Evolutionary conservation across 495 filamentous ascomycete species (phyloP), one percentile per base, ranked within the genome.

Genomic region (Podospora bellae-mahoneyi): DNA sequence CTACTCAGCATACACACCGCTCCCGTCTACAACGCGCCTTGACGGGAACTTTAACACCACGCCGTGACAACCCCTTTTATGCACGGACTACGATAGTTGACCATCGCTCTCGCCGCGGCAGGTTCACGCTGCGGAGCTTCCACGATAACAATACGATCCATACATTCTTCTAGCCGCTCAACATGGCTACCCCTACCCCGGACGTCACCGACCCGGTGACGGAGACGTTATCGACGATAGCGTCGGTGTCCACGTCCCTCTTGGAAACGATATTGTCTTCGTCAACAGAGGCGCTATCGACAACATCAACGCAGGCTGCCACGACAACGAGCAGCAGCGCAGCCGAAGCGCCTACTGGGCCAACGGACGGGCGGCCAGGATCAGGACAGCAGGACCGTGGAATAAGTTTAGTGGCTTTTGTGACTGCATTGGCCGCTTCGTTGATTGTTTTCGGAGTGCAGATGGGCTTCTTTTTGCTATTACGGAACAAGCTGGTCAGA

Each of bases 391-490:
- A 65, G 2, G 71, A 74, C n/a, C 78, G 77, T 59, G 87, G 86
- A 60, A 86, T 88, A 64, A 85, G 83, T 66, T 76, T 88, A 30
- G 80, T 85, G 54, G 82, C 89, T 13, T 94, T 97, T 73, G 65
- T 95, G 32, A 89, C 93, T 48, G 93, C 94, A 65, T 77, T 97
- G 71, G 86, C 83, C 20, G 85, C 87, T 62, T 90, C 89, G 71
- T 81, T 91, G 64, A 77, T 89, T 34, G 82, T 95, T 60, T 97
- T 97, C 75, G 91, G 87, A 28, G 82, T 92, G 15, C 90, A 97
- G 77, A 84, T 91, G 56, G 73, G 90, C 48, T 74, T 92, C 53
- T 97, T 97, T 74, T 71, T 94, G 56, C 73, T 96, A 20, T 80
- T 97, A 15, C 89, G 92, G 71, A 85, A 89, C 66, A 93, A 90